Conservation (phyloP, 1,139 yeast species). For the Blastobotrys ciferrii region DNA sequence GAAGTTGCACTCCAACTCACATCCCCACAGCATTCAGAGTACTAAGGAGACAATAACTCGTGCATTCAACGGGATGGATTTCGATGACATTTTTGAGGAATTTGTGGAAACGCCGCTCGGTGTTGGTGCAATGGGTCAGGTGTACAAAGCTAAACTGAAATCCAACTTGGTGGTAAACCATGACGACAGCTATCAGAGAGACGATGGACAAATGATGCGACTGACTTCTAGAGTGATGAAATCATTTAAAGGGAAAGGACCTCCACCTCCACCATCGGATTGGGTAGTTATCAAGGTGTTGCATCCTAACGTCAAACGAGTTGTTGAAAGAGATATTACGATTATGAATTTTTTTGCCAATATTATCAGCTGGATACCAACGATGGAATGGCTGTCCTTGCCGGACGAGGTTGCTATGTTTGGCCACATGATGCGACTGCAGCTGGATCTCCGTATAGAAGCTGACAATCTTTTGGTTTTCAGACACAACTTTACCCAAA, state of each 20-base stretch:
- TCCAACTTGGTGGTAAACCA: conserved; percentile 18
- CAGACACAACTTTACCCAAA: conserved; percentile 55
- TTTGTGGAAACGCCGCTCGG: conserved; percentile 78
- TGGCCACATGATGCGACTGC: conserved; percentile 79
- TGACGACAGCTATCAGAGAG: conserved; percentile 3
- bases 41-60: conserved; percentile 59
- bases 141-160: conserved; percentile 66
- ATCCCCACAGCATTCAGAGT: conserved; percentile 61
- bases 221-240: not conserved
- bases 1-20: conserved; percentile 77
- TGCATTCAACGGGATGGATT: conserved; percentile 57
- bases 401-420: conserved; percentile 95
- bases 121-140: conserved; percentile 97
- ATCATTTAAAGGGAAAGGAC: conserved; percentile 3
- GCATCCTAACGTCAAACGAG: conserved; percentile 78
- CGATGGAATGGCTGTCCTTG: conserved; percentile 95
- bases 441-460: conserved; percentile 85
- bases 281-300: conserved; percentile 88
- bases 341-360: conserved; percentile 82
- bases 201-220: conserved; percentile 14
- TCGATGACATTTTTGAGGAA: conserved; percentile 80
- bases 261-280: conserved; percentile 40
- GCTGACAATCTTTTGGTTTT: conserved; percentile 76
- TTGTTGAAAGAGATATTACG: conserved; percentile 73
- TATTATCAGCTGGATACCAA: conserved; percentile 68